Evolutionary conservation across 2,329 filamentous ascomycete species (phyloP).

Genomic region (Epichloe aotearoae): DNA sequence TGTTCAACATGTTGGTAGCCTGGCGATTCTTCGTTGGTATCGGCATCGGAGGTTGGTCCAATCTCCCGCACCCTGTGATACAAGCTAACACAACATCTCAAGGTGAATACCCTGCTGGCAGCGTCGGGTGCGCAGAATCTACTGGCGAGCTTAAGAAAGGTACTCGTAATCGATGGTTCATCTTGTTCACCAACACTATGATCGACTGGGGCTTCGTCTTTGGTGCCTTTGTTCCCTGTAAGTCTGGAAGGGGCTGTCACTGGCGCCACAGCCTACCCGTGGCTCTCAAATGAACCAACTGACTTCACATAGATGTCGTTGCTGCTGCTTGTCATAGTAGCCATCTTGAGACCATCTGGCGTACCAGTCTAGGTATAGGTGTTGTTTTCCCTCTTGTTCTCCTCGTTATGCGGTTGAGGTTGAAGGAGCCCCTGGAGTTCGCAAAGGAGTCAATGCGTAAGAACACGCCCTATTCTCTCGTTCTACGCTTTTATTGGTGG

Average conservation of each 20-base stretch:
- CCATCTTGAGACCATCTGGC: conserved; percentile 67
- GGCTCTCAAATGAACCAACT: not conserved
- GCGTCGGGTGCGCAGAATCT: conserved; percentile 63
- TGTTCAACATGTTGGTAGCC: conserved; percentile 64
- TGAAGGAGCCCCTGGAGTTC: conserved; percentile 71
- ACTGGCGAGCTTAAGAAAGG: conserved; percentile 71
- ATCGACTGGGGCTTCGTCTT: conserved; percentile 77
- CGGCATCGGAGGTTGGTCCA: conserved; percentile 52
- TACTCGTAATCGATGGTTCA: conserved; percentile 81
- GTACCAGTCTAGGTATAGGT: conserved; percentile 65
- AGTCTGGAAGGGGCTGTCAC: conserved; percentile 6
- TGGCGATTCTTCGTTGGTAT: conserved; percentile 75
- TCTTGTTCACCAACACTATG: conserved; percentile 78
- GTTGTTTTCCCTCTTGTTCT: conserved; percentile 64
- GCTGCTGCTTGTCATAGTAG: conserved; percentile 42
- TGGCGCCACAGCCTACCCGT: too few relatives aligned
- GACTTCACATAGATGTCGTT: conserved; percentile 26
- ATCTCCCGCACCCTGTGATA: conserved; percentile 32
- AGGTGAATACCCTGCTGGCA: conserved; percentile 70
- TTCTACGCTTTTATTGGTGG: conserved; percentile 57
- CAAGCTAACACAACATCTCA: not conserved
- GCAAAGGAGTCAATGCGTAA: conserved; percentile 54
- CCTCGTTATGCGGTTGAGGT: conserved; percentile 55
- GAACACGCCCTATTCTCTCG: conserved; percentile 41
- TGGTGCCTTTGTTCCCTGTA: conserved; percentile 59